Conservation (phyloP, 73 alveolate genomes). For the Blepharisma stoltei region DNA sequence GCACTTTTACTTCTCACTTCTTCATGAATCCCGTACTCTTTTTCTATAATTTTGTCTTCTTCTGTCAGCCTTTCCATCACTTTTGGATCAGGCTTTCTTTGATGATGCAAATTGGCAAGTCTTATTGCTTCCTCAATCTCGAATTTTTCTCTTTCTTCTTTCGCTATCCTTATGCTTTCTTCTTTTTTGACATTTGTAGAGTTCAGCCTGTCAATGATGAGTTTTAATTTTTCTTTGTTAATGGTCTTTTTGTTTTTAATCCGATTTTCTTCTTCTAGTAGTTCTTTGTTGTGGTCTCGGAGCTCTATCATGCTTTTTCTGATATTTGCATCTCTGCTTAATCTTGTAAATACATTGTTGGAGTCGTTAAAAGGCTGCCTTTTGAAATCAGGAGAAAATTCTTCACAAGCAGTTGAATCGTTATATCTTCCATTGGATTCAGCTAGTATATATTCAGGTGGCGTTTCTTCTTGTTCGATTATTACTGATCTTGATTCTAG, state of each 20-base stretch:
- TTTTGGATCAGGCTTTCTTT: neutral
- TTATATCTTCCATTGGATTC: neutral
- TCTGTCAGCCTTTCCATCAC: constrained; percentile 21
- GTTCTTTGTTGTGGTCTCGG: neutral
- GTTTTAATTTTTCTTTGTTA: neutral
- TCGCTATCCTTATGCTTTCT: neutral
- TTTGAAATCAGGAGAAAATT: neutral
- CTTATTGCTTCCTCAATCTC: neutral
- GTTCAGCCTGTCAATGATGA: neutral
- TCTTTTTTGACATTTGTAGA: neutral
- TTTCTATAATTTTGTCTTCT: constrained; percentile 2
- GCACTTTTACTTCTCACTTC: too few relatives aligned
- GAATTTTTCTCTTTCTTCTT: neutral
- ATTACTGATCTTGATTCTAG: neutral
- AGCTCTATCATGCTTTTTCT: too few relatives aligned
- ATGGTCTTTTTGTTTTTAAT: neutral
- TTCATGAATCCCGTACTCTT: neutral
- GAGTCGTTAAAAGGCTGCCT: too few relatives aligned
- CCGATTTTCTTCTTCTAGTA: neutral
- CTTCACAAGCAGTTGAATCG: neutral
- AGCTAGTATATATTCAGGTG: neutral
- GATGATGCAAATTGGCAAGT: neutral
- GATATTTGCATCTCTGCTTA: too few relatives aligned
- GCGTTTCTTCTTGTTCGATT: neutral
- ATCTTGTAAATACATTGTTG: too few relatives aligned